Percentiles rank a stretch among this genome's conserved stretches.
Evolutionary conservation across 495 filamentous ascomycete genomes (phyloP).

Genomic region (Daldinia vernicosa): DNA sequence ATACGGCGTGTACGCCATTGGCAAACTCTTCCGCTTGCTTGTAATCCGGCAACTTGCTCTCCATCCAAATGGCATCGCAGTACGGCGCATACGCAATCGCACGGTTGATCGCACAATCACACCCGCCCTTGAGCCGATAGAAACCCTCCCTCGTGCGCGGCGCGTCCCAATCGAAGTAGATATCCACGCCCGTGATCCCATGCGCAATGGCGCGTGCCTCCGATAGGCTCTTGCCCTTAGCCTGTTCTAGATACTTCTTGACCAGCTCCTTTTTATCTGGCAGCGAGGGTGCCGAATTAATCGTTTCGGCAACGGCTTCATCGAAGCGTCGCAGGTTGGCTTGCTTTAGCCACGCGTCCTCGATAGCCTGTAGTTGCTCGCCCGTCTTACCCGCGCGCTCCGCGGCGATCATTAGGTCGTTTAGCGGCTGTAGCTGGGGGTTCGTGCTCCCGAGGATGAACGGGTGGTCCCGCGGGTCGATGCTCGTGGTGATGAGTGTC

Average conservation of each 20-base stretch:
- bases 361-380: slow-evolving; percentile 84
- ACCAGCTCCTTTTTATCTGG: slow-evolving; percentile 74
- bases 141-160: slow-evolving; percentile 92
- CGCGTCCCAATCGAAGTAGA: slow-evolving; percentile 93
- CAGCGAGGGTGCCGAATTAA: slow-evolving; percentile 65
- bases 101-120: slow-evolving; percentile 89
- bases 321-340: slow-evolving; percentile 92
- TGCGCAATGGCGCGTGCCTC: slow-evolving; percentile 85
- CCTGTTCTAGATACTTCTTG: slow-evolving; percentile 67
- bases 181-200: slow-evolving; percentile 79
- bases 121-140: slow-evolving; percentile 91
- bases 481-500: slow-evolving; percentile 95
- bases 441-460: slow-evolving; percentile 95
- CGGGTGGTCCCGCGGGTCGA: slow-evolving; percentile 91
- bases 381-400: slow-evolving; percentile 85
- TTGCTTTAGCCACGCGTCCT: slow-evolving; percentile 84
- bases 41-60: slow-evolving; percentile 94
- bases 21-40: slow-evolving; percentile 94
- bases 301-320: slow-evolving; percentile 85
- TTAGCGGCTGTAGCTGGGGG: slow-evolving; percentile 80
- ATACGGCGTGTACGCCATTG: slow-evolving; percentile 89
- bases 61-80: slow-evolving; percentile 98
- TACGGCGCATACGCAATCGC: slow-evolving; percentile 94
- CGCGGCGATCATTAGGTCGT: slow-evolving; percentile 89
- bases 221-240: slow-evolving; percentile 83